Conservation (phyloP, 176 grass and related monocot genomes). For the Oryza nivara region DNA sequence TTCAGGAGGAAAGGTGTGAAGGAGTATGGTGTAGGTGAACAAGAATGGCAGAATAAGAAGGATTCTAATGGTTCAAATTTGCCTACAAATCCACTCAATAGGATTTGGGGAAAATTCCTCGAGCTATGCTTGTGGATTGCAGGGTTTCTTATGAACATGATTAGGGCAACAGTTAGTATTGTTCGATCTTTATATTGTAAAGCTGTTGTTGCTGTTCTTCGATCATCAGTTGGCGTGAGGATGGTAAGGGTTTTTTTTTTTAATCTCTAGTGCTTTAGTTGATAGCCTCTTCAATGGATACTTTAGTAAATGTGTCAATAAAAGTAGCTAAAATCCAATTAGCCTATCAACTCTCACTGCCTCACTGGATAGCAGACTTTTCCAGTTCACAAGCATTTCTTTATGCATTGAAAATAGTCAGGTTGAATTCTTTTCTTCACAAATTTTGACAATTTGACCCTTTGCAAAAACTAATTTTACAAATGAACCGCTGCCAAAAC, state of each 20-base stretch:
- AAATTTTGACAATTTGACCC: no score
- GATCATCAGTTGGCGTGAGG: slow-evolving; percentile 54
- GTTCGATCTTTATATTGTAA: slow-evolving; percentile 54
- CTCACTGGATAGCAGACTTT: neutral
- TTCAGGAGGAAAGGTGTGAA: no score
- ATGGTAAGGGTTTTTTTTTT: slow-evolving; percentile 62
- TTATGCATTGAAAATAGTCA: slow-evolving; percentile 21
- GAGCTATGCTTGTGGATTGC: slow-evolving; percentile 48
- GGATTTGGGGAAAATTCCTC: slow-evolving; percentile 57
- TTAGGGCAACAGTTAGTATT: slow-evolving; percentile 42
- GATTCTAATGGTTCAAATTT: no score
- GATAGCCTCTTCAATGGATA: neutral
- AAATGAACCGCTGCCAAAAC: no score
- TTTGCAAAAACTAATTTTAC: no score
- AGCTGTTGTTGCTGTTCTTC: slow-evolving; percentile 59
- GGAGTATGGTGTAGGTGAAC: no score
- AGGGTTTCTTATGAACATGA: slow-evolving; percentile 39
- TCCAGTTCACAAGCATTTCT: neutral
- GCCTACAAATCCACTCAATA: no score
- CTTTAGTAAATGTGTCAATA: neutral
- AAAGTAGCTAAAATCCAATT: no score
- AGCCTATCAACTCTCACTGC: neutral
- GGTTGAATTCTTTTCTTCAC: no score
- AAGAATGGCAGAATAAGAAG: no score
- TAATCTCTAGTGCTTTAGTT: neutral